Evolutionary conservation across 352 stramenopile genomes (phyloP).

Genomic region (Phytopythium kandeliae): DNA sequence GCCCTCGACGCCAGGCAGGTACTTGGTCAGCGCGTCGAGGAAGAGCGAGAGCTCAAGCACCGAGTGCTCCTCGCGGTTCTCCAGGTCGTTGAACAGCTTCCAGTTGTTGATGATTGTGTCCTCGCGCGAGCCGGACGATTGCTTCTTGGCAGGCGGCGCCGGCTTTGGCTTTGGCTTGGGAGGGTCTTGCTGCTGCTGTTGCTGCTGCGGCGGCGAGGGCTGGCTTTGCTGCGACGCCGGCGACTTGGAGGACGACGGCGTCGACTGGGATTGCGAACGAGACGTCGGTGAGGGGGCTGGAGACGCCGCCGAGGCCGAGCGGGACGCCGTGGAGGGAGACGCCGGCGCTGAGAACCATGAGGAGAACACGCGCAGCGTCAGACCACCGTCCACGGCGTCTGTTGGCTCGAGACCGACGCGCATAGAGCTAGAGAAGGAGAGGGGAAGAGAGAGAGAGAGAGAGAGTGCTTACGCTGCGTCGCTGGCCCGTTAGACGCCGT

Average conservation of each 20-base stretch:
- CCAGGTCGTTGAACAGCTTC: conserved; percentile 86
- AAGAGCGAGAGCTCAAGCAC: conserved; percentile 80
- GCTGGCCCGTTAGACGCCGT: background rate
- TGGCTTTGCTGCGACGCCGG: background rate
- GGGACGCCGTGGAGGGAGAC: background rate
- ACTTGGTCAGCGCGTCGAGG: conserved; percentile 62
- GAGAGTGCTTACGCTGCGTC: background rate
- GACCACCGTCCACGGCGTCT: no score
- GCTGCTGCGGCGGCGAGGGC: background rate
- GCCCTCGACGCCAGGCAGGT: conserved; percentile 71
- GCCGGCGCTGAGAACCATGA: background rate
- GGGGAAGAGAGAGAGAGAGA: no score
- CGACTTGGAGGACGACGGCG: background rate
- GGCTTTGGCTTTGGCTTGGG: background rate
- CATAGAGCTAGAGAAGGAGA: no score
- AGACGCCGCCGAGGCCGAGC: background rate
- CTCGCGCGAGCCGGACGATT: conserved; percentile 10
- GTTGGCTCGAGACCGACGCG: no score
- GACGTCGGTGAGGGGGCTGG: conserved; percentile 1
- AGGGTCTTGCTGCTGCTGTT: background rate
- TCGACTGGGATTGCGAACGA: conserved; percentile 1
- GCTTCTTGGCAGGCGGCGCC: conserved; percentile 2
- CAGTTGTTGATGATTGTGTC: conserved; percentile 77
- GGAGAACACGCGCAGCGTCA: background rate
- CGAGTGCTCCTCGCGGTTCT: conserved; percentile 80